Evolutionary conservation across 129 eudicot species (phyloP).

Genomic region (Centaurea solstitialis): DNA sequence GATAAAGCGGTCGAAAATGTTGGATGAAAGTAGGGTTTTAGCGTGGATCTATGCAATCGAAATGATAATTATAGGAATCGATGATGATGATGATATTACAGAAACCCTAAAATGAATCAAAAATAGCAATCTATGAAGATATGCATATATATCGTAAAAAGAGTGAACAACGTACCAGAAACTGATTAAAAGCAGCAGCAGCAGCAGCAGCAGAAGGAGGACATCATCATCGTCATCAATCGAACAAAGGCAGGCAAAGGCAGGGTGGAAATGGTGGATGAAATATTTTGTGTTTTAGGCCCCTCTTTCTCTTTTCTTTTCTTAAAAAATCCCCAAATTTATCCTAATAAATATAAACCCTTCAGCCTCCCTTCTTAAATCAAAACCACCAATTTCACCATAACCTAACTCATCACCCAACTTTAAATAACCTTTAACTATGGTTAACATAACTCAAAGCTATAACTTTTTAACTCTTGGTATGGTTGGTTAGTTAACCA

Average conservation of each 20-base stretch:
- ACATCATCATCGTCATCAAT: conserved; percentile 13
- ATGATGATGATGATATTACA: not conserved
- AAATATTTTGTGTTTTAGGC: conserved; percentile 30
- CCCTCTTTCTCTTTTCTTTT: conserved; percentile 12
- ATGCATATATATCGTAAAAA: not conserved
- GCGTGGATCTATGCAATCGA: too few relatives aligned
- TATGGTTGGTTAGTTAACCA: not conserved
- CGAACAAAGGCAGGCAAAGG: not conserved
- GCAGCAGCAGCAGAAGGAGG: not conserved
- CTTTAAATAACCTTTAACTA: too few relatives aligned
- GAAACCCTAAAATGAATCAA: conserved; percentile 23
- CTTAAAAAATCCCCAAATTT: conserved; percentile 10
- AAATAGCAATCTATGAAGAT: too few relatives aligned
- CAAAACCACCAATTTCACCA: not conserved
- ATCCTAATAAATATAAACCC: not conserved
- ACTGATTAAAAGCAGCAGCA: conserved; percentile 2
- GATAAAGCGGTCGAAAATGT: not conserved
- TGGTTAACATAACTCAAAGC: not conserved
- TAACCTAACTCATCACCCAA: too few relatives aligned
- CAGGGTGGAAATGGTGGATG: too few relatives aligned
- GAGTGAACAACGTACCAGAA: conserved; percentile 25
- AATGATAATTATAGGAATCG: conserved; percentile 1
- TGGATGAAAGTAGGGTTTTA: conserved; percentile 22
- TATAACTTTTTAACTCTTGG: too few relatives aligned
- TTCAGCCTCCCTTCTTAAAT: not conserved